These are phyloP conservation scores for Sugiyamaella japonica DNA, from an alignment of 1,139 yeast genomes.

Conservation along the genomic window DNA sequence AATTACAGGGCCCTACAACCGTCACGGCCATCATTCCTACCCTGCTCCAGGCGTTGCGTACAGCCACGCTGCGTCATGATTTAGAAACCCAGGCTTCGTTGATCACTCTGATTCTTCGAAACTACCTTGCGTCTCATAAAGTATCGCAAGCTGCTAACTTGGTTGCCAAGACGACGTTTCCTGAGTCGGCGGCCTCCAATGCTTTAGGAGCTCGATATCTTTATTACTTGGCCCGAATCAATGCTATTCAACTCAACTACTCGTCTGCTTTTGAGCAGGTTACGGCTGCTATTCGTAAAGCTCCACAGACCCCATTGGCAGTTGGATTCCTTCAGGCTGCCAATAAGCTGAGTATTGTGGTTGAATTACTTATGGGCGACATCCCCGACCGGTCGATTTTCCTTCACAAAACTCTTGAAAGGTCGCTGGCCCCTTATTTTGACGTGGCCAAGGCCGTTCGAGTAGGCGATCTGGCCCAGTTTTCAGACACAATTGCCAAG, in stretches of 20 bases:
- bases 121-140: constrained; percentile 75
- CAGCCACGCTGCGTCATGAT: constrained; percentile 91
- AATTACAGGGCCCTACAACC: constrained; percentile 50
- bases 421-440: constrained; percentile 74
- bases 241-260: constrained; percentile 90
- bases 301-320: constrained; percentile 90
- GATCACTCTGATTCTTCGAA: constrained; percentile 79
- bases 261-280: constrained; percentile 87
- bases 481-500: constrained; percentile 68
- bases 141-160: constrained; percentile 86
- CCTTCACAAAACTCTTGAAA: constrained; percentile 59
- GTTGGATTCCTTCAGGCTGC: constrained; percentile 89
- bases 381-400: constrained; percentile 90
- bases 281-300: constrained; percentile 90
- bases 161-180: constrained; percentile 86
- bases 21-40: constrained; percentile 63
- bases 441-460: constrained; percentile 90
- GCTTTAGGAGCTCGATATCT: constrained; percentile 90
- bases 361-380: constrained; percentile 94
- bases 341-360: constrained; percentile 80
- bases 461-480: constrained; percentile 82
- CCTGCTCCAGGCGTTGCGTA: constrained; percentile 72
- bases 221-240: constrained; percentile 85
- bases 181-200: constrained; percentile 81
- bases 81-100: constrained; percentile 86